These are phyloP conservation scores for Lolium multiflorum DNA, from an alignment of 176 grass and related monocot genomes.

Conservation along the genomic window DNA sequence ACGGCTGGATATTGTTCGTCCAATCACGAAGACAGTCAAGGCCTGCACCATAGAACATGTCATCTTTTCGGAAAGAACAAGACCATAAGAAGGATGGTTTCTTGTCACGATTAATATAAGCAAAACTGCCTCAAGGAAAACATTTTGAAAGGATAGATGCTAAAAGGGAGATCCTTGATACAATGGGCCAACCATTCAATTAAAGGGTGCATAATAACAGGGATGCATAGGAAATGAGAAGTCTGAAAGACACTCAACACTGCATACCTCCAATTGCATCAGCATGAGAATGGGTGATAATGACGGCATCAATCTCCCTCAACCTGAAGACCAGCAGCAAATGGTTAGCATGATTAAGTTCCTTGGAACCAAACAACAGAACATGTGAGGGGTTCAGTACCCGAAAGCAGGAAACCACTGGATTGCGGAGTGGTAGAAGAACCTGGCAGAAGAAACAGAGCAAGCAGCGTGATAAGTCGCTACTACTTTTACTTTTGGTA, in stretches of 20 bases:
- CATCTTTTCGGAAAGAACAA: conserved; percentile 33
- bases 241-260: conserved; percentile 19
- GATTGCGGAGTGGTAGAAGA: conserved; percentile 89
- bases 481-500: background rate
- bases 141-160: background rate
- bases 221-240: background rate
- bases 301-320: conserved; percentile 74
- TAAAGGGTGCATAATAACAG: background rate
- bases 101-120: conserved; percentile 3
- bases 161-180: background rate
- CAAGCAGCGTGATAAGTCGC: background rate
- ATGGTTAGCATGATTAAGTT: conserved; percentile 23
- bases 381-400: conserved; percentile 36
- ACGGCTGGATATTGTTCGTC: conserved; percentile 88
- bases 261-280: conserved; percentile 93
- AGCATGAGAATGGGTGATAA: conserved; percentile 97
- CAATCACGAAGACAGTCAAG: conserved; percentile 97
- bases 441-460: conserved; percentile 57
- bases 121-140: conserved; percentile 2
- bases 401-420: conserved; percentile 88
- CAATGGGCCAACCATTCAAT: background rate
- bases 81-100: conserved; percentile 29
- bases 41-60: conserved; percentile 54
- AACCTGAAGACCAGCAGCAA: conserved; percentile 53
- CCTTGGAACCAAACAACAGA: conserved; percentile 10